Base-by-base conservation (phyloP, 2,329 filamentous ascomycete species). In the Arthrobotrys pseudoclavata region DNA sequence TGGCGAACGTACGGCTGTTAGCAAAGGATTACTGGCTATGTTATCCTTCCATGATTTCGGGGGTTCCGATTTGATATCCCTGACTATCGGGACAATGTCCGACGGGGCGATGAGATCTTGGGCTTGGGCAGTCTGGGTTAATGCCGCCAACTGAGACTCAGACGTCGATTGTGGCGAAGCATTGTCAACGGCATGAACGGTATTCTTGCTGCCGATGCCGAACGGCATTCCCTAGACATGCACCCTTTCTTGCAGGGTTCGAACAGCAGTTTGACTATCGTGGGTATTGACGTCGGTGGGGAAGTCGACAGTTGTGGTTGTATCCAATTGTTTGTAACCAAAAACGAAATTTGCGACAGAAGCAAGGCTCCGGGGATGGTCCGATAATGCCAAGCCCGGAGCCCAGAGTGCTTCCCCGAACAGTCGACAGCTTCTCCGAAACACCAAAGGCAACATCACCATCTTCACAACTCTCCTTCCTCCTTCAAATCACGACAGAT, bases 181-280 rank as follows among this genome's bases (percentile, higher is more conserved):
- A 26, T 24, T 55, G 24, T 74, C 69, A 48, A 31, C 20, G 42
- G 61, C 47, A 62, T 68, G 52, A 34, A 57, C 52, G 45, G 61
- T 67, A 71, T 77, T 55, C 52, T 68, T 62, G 61, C 50, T 63
- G 67, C 74, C 52, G 9, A 71, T 68, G 61, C 74, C 74, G 74
- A 77, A 71, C 60, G 61, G 74, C 74, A 77, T 77, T 55, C 42
- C 74, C 74, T 67, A 31, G 50, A 26, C 42, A 34, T 34, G 31
- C 1, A 63, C 26, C 31, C 40, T 24, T 55, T 60, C 37, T 48
- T 18, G 31, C 64, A 60, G 57, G 47, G 34, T 29, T 53, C 64
- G 26, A 34, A 37, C 53, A 40, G 15, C 18, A 20, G 29, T 15
- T 12, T 22, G 61, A 31, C 48, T 37, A 68, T 53, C 45, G 53